A percentile compares a stretch with the other conserved stretches of the same genome.
These are phyloP conservation scores for Trichothecium roseum DNA, from an alignment of 2,329 filamentous ascomycete genomes.

Conservation along the genomic window DNA sequence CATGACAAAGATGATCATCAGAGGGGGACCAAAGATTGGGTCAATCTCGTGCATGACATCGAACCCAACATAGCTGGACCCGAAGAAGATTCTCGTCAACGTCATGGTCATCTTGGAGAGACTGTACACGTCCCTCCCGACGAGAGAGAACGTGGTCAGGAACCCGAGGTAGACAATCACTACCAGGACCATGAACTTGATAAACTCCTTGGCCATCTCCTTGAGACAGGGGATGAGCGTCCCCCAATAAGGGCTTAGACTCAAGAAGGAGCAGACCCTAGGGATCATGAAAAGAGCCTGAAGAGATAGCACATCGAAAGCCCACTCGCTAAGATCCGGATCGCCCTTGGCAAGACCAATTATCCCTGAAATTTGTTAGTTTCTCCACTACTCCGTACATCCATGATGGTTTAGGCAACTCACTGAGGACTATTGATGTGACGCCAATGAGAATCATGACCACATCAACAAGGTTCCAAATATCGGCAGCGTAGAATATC, in stretches of 20 bases:
- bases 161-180: conserved; percentile 80
- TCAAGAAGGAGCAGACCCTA: conserved; percentile 77
- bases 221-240: conserved; percentile 83
- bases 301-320: conserved; percentile 82
- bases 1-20: conserved; percentile 65
- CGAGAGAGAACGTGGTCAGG: conserved; percentile 72
- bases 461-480: conserved; percentile 69
- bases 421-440: conserved; percentile 61
- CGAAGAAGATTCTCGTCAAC: conserved; percentile 72
- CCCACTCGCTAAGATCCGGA: conserved; percentile 56
- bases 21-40: conserved; percentile 45
- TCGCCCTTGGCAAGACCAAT: conserved; percentile 37
- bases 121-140: conserved; percentile 60
- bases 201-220: conserved; percentile 88
- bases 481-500: conserved; percentile 73
- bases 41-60: conserved; percentile 53
- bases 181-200: conserved; percentile 74
- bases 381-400: too few relatives aligned
- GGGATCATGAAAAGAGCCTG: conserved; percentile 87
- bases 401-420: too few relatives aligned
- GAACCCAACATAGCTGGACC: conserved; percentile 65
- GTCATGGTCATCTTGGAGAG: conserved; percentile 64
- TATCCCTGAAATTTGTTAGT: conserved; percentile 21
- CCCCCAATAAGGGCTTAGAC: conserved; percentile 82
- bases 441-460: conserved; percentile 65